Evolutionary conservation across 768 basidiomycete genomes (phyloP), one percentile per base, ranked within the genome.

Genomic region (Agaricus subrufescens): DNA sequence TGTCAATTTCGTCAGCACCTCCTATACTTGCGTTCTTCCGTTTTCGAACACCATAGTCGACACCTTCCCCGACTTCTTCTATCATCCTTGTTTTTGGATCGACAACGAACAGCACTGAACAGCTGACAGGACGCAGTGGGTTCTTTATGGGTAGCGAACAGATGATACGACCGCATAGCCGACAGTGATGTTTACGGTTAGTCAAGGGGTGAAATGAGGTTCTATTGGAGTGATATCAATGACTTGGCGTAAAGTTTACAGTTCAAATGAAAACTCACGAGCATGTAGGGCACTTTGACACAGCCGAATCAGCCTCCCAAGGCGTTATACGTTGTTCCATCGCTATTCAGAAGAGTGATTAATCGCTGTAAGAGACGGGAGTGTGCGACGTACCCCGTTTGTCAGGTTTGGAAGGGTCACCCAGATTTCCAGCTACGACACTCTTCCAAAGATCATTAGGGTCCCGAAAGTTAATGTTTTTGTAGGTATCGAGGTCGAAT

Each of bases 131-230:
- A 23, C 93, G 82, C 62, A 85, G 82, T 2, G 86, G 84, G 3
- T 74, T 79, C 56, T 90, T 93, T 10, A 86, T 75, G 0, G 94
- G 92, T 4, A 97, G 77, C 1, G 94, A 89, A 65, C 96, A 98
- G 11, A 98, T 85, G 40, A 98, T 90, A 54, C 86, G 78, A 0
- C 96, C 96, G 62, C 96, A 98, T 12, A 98, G 75, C 8, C 96
- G 86, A 67, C 96, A 98, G 66, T 98, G 96, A 62, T 98, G 96
- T 71, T 96, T 96, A 12, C 96, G 85, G 62, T 94, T 96, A 1
- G 93, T 91, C 2, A 98, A 71, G 0, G 91, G 83, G 65, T 94
- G 90, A 66, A 98, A 98, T 1, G 87, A 82, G 49, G 81, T 78
- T 61, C 83, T 84, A 55, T 45, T 40, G 26, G 47, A 50, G 46